Evolutionary conservation across 2,329 filamentous ascomycete genomes (phyloP).

Genomic region (Diaporthe ampelina): DNA sequence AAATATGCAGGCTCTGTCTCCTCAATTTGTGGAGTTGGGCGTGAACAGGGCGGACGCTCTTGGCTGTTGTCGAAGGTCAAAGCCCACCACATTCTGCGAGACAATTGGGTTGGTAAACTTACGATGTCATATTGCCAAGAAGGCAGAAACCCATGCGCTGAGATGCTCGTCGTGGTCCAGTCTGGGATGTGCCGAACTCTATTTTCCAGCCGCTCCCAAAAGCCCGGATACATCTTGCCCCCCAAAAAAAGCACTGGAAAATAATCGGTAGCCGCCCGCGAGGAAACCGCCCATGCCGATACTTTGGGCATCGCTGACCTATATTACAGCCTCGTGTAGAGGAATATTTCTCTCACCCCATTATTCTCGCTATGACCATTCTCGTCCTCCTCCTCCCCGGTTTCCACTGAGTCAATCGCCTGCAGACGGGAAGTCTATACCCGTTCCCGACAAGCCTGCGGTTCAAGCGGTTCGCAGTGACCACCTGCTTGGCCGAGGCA

Average conservation of each 20-base stretch:
- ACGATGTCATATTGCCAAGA: conserved; percentile 24
- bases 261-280: neutral
- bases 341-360: neutral
- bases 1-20: neutral
- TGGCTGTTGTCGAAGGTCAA: conserved; percentile 11
- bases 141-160: neutral
- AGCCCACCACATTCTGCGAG: neutral
- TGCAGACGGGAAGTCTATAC: conserved; percentile 18
- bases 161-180: neutral
- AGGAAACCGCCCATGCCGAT: neutral
- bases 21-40: neutral
- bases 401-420: conserved; percentile 17
- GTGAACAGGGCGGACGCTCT: neutral
- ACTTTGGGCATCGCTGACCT: neutral
- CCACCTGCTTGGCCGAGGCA: conserved; percentile 19
- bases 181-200: neutral
- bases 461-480: conserved; percentile 9
- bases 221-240: neutral
- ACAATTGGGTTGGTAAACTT: neutral
- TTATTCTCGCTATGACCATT: conserved; percentile 17
- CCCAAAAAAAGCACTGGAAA: neutral
- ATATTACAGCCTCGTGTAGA: neutral
- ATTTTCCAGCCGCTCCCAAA: conserved; percentile 6
- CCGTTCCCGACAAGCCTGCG: conserved; percentile 16
- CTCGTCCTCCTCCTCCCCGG: neutral